Conservation (phyloP, 1,284 basidiomycete genomes). For the Sparassis latifolia region DNA sequence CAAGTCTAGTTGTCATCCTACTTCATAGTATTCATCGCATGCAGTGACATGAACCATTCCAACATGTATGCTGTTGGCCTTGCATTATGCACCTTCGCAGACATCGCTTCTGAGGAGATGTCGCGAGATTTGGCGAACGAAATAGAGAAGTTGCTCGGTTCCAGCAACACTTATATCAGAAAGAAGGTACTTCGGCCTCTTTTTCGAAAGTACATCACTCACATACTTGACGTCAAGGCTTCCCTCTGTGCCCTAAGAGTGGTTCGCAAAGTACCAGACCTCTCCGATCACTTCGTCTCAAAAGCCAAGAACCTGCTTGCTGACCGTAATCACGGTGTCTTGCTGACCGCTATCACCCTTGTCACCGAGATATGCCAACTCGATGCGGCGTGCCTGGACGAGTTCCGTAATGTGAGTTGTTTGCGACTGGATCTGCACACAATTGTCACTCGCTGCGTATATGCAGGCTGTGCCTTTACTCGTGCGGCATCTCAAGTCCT, state of each 20-base stretch:
- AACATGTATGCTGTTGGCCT: slow-evolving; percentile 99
- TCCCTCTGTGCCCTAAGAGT: slow-evolving; percentile 96
- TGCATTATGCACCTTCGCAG: slow-evolving; percentile 97
- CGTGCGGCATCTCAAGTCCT: slow-evolving; percentile 91
- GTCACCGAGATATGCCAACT: slow-evolving; percentile 92
- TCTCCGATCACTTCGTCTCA: slow-evolving; percentile 87
- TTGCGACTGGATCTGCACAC: not conserved
- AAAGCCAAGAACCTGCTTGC: slow-evolving; percentile 90
- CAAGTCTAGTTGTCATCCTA: slow-evolving; percentile 4
- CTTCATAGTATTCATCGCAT: slow-evolving; percentile 1
- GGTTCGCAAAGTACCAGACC: slow-evolving; percentile 94
- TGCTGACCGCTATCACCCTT: slow-evolving; percentile 90
- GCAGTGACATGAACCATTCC: slow-evolving; percentile 99
- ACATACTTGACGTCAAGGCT: slow-evolving; percentile 47
- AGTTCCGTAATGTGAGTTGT: slow-evolving; percentile 78
- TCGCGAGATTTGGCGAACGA: slow-evolving; percentile 94
- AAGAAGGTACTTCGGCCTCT: slow-evolving; percentile 70
- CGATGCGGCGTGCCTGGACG: slow-evolving; percentile 69
- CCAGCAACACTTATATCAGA: slow-evolving; percentile 97
- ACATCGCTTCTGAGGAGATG: slow-evolving; percentile 99
- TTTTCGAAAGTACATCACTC: not conserved
- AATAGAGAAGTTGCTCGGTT: slow-evolving; percentile 95
- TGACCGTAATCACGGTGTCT: slow-evolving; percentile 96
- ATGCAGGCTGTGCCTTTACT: slow-evolving; percentile 84
- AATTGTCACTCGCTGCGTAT: not conserved